Conservation (phyloP, 148 eudicot genomes). For the Limonium bicolor region DNA sequence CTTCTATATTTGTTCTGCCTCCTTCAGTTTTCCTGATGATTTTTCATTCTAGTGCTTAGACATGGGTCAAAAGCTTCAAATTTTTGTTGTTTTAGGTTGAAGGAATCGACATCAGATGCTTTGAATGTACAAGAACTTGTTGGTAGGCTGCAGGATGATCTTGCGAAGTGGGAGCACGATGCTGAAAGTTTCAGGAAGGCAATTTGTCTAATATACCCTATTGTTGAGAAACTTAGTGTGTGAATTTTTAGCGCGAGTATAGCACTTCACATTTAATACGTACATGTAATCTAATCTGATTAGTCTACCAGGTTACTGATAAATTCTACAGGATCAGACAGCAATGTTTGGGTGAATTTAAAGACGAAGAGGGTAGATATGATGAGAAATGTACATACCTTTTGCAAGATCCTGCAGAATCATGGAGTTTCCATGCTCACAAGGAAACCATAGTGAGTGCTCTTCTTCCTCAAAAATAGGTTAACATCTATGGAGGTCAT, state of each 20-base stretch:
- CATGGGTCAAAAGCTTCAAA: no score
- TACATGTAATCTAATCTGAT: slow-evolving; percentile 3
- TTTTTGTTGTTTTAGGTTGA: slow-evolving; percentile 56
- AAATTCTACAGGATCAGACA: slow-evolving; percentile 61
- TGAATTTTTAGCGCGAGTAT: no score
- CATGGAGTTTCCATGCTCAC: slow-evolving; percentile 54
- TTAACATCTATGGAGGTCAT: no score
- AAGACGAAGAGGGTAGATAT: slow-evolving; percentile 20
- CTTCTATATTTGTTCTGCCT: no score
- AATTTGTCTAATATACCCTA: not conserved
- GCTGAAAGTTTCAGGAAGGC: slow-evolving; percentile 48
- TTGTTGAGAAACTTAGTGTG: not conserved
- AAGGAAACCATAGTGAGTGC: slow-evolving; percentile 64
- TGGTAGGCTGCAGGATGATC: slow-evolving; percentile 24
- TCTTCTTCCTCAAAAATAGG: no score
- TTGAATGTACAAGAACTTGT: slow-evolving; percentile 33
- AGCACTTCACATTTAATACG: not conserved
- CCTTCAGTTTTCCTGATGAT: no score
- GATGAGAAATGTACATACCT: slow-evolving; percentile 54
- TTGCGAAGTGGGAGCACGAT: slow-evolving; percentile 41
- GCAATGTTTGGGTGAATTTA: slow-evolving; percentile 15
- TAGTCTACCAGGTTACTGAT: slow-evolving; percentile 34
- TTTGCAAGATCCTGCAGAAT: slow-evolving; percentile 42
- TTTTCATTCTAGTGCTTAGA: no score
- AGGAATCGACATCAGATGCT: slow-evolving; percentile 41